Percentiles rank a stretch among this genome's conserved stretches.
Evolutionary conservation across 148 eudicot species (phyloP).

Genomic region (Heliamphora exappendiculata): DNA sequence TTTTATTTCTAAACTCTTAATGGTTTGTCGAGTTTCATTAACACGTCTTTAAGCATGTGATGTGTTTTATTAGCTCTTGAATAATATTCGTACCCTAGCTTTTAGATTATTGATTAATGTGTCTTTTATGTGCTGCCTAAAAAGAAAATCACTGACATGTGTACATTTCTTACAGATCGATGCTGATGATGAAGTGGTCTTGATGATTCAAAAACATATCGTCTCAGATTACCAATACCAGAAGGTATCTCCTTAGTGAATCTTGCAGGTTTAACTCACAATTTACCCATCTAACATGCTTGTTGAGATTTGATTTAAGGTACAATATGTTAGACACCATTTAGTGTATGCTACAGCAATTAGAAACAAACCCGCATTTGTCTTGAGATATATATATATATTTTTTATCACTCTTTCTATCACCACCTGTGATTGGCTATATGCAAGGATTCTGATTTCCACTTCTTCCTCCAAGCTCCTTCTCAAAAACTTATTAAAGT

Average conservation of each 20-base stretch:
- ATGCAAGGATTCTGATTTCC: not conserved
- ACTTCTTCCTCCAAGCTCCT: not conserved
- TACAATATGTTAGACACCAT: not conserved
- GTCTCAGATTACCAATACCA: slow-evolving; percentile 60
- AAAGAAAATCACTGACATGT: not conserved
- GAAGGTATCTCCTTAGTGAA: slow-evolving; percentile 48
- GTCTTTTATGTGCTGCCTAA: not conserved
- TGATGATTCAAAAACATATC: slow-evolving; percentile 59
- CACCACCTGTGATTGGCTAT: not conserved
- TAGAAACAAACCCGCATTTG: not conserved
- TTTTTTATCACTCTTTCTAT: not conserved
- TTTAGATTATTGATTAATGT: not conserved
- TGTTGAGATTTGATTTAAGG: not conserved
- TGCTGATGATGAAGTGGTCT: slow-evolving; percentile 51
- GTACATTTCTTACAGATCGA: slow-evolving; percentile 44
- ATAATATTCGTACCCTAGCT: not conserved
- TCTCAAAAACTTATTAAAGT: not conserved
- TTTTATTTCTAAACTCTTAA: not conserved
- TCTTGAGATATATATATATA: too few species aligned
- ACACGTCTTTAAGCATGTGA: not conserved
- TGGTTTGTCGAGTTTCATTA: not conserved
- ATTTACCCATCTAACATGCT: not conserved
- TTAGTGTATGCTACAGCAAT: not conserved
- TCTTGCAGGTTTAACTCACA: not conserved
- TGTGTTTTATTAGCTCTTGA: not conserved